These are phyloP conservation scores for Baudoinia panamericana DNA, from an alignment of 495 filamentous ascomycete genomes.

Conservation along the genomic window DNA sequence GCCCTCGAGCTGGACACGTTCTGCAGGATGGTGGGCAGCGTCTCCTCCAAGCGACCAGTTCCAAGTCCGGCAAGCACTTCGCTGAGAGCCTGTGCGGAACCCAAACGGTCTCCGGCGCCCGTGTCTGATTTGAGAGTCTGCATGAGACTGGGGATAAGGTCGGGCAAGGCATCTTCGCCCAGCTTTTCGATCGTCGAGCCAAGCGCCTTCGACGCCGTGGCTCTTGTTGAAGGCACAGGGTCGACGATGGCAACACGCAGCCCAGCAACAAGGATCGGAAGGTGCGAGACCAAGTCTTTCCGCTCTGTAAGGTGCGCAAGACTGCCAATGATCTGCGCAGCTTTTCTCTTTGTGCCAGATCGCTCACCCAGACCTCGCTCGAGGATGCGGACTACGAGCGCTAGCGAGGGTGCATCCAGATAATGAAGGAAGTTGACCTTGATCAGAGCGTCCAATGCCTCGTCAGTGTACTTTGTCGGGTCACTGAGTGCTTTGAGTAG, in stretches of 20 bases:
- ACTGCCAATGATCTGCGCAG: conserved; percentile 92
- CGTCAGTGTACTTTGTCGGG: conserved; percentile 93
- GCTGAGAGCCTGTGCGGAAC: conserved; percentile 90
- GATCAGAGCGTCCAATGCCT: conserved; percentile 83
- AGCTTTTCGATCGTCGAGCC: conserved; percentile 94
- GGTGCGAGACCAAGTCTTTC: conserved; percentile 80
- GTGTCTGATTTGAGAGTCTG: conserved; percentile 92
- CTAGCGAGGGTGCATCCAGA: conserved; percentile 86
- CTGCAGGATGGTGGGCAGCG: conserved; percentile 87
- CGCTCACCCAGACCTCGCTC: conserved; percentile 83
- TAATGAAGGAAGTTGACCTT: conserved; percentile 95
- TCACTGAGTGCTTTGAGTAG: conserved; percentile 93
- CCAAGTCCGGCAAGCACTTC: conserved; percentile 93
- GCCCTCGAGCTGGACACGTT: conserved; percentile 88
- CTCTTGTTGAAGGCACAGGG: conserved; percentile 90
- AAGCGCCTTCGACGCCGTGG: conserved; percentile 89
- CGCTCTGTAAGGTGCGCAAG: conserved; percentile 92
- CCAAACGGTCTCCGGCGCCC: conserved; percentile 85
- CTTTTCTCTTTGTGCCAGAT: conserved; percentile 88
- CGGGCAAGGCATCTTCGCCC: conserved; percentile 89
- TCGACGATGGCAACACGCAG: conserved; percentile 82
- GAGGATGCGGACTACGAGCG: conserved; percentile 85
- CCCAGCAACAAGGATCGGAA: conserved; percentile 85
- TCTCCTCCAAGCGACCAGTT: conserved; percentile 85
- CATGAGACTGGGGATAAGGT: conserved; percentile 97